Conservation (phyloP, 2,329 filamentous ascomycete genomes). For the Fusarium dimerum region DNA sequence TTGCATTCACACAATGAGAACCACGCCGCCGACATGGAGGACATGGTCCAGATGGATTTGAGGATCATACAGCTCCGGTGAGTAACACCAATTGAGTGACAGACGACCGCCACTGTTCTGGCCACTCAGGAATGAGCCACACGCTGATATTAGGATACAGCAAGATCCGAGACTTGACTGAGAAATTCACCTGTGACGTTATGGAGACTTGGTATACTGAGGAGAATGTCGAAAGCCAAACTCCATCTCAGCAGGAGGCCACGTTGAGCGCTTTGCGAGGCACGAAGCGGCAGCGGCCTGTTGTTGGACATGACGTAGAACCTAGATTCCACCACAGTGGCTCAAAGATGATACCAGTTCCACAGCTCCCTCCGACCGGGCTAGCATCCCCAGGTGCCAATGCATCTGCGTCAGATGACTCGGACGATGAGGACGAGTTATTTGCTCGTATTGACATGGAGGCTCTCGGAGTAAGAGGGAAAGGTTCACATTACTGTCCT, state of each 20-base stretch:
- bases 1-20: constrained; percentile 26
- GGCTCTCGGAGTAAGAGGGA: constrained; percentile 41
- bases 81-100: constrained; percentile 8
- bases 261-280: constrained; percentile 24
- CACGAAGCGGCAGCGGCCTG: constrained; percentile 15
- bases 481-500: constrained; percentile 40
- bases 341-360: constrained; percentile 27
- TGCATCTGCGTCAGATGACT: constrained; percentile 33
- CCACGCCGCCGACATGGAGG: constrained; percentile 30
- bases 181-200: constrained; percentile 37
- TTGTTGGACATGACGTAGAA: constrained; percentile 22
- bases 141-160: constrained; percentile 25
- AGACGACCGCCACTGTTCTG: neutral
- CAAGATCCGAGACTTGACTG: constrained; percentile 36
- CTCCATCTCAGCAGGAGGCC: constrained; percentile 19
- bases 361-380: constrained; percentile 12
- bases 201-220: constrained; percentile 32
- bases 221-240: constrained; percentile 10
- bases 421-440: constrained; percentile 35
- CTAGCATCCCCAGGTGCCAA: constrained; percentile 16
- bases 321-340: constrained; percentile 18
- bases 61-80: constrained; percentile 37
- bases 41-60: constrained; percentile 34
- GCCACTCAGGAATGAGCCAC: neutral
- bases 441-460: constrained; percentile 41